phyloP scores from a whole-genome alignment of 306 rosid species.

The Argentina anserina region DNA sequence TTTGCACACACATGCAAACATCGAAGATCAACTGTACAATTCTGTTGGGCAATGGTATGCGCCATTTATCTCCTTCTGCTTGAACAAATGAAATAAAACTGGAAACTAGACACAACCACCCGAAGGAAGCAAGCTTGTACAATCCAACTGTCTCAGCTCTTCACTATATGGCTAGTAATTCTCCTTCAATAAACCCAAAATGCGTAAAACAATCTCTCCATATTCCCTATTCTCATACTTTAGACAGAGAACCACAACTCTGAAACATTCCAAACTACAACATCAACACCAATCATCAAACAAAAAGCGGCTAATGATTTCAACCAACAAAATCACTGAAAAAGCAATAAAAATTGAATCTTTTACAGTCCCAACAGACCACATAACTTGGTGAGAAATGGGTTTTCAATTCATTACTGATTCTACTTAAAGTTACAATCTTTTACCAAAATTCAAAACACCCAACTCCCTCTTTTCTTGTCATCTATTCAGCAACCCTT shows the following conservation, averaged over 20 bases:
- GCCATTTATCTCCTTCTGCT: constrained; percentile 41
- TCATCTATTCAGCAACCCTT: neutral
- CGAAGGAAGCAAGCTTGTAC: neutral
- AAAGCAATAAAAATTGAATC: neutral
- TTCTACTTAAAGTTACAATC: neutral
- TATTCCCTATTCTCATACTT: constrained; percentile 16
- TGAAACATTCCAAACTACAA: constrained; percentile 16
- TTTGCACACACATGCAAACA: constrained; percentile 33
- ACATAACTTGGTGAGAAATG: neutral
- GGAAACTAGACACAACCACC: constrained; percentile 13
- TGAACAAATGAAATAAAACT: constrained; percentile 16
- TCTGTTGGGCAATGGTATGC: constrained; percentile 38
- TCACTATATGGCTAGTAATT: too few species aligned
- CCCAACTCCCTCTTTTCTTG: constrained; percentile 1
- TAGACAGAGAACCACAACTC: constrained; percentile 19
- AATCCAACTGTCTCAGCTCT: neutral
- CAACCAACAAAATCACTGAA: neutral
- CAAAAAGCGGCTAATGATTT: neutral
- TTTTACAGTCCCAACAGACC: neutral
- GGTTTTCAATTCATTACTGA: neutral
- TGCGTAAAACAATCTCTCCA: neutral
- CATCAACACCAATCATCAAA: constrained; percentile 3
- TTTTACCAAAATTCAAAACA: neutral
- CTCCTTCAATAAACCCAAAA: neutral
- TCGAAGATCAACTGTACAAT: constrained; percentile 29